Evolutionary conservation across 139 green algal genomes (phyloP).

Genomic region (Volvox africanus): DNA sequence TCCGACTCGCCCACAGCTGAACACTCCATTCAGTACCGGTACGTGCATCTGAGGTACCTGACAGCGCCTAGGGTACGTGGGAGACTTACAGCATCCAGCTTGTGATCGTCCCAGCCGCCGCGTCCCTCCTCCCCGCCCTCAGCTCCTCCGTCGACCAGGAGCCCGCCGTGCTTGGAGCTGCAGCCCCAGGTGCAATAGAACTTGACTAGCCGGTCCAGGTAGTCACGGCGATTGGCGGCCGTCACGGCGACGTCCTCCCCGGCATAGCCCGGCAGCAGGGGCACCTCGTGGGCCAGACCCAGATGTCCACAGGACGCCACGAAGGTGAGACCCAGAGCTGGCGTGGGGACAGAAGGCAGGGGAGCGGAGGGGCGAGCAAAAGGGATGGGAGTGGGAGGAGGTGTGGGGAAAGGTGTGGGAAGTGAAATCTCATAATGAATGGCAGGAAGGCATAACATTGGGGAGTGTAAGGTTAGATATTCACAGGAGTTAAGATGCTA

Average conservation of each 20-base stretch:
- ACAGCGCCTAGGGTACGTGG: too few relatives aligned
- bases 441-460: too few relatives aligned
- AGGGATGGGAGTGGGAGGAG: too few relatives aligned
- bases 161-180: constrained; percentile 1
- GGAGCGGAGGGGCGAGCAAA: too few relatives aligned
- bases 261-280: constrained; percentile 24
- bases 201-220: constrained; percentile 20
- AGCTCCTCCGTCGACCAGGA: not conserved
- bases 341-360: too few relatives aligned
- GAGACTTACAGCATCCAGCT: constrained; percentile 21
- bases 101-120: not conserved
- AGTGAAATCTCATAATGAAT: too few relatives aligned
- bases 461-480: too few relatives aligned
- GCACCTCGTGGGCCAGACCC: constrained; percentile 25
- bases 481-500: too few relatives aligned
- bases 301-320: constrained; percentile 22
- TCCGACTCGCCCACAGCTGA: too few relatives aligned
- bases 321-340: constrained; percentile 33
- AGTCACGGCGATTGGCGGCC: not conserved
- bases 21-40: too few relatives aligned
- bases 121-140: not conserved
- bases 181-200: constrained; percentile 49
- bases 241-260: constrained; percentile 10
- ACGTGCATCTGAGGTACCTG: too few relatives aligned
- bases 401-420: too few relatives aligned